phyloP scores from a whole-genome alignment of 345 rosid species.

The Pelargonium nanum region DNA sequence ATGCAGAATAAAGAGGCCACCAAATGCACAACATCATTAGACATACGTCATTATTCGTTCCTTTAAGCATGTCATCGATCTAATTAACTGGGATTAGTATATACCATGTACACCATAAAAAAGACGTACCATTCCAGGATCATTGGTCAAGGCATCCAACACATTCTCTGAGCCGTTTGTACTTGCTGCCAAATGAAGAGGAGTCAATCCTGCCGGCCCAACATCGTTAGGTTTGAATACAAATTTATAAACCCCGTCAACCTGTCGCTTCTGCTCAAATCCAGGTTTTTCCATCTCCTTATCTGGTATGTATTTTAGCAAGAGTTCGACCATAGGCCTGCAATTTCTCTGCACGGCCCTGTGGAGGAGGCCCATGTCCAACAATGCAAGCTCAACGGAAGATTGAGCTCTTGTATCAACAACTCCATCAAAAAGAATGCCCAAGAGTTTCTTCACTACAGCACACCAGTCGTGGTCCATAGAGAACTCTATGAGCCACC shows the following conservation, averaged over 20 bases:
- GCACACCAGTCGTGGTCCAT: slow-evolving; percentile 71
- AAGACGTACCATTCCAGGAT: slow-evolving; percentile 46
- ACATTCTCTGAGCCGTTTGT: slow-evolving; percentile 43
- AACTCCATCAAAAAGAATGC: slow-evolving; percentile 30
- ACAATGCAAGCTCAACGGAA: slow-evolving; percentile 32
- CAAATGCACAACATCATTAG: too few relatives aligned
- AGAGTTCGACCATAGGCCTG: slow-evolving; percentile 42
- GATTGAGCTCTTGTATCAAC: slow-evolving; percentile 32
- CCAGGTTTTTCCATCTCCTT: slow-evolving; percentile 19
- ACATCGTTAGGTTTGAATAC: slow-evolving; percentile 39
- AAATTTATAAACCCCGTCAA: slow-evolving; percentile 10
- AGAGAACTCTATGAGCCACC: slow-evolving; percentile 58
- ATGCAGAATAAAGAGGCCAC: too few relatives aligned
- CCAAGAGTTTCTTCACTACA: slow-evolving; percentile 50
- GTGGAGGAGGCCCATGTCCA: slow-evolving; percentile 52
- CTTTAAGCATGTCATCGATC: too few relatives aligned
- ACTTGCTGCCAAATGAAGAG: slow-evolving; percentile 65
- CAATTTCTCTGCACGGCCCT: slow-evolving; percentile 50
- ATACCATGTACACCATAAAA: background rate
- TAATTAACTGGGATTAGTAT: too few relatives aligned
- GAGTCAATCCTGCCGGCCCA: slow-evolving; percentile 63
- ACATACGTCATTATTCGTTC: too few relatives aligned
- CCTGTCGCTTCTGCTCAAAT: slow-evolving; percentile 12
- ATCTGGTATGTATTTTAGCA: slow-evolving; percentile 33
- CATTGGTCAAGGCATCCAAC: slow-evolving; percentile 54